Evolutionary conservation across 345 rosid genomes (phyloP), one percentile per base, ranked within the genome.

Genomic region (Pelargonium nanum): DNA sequence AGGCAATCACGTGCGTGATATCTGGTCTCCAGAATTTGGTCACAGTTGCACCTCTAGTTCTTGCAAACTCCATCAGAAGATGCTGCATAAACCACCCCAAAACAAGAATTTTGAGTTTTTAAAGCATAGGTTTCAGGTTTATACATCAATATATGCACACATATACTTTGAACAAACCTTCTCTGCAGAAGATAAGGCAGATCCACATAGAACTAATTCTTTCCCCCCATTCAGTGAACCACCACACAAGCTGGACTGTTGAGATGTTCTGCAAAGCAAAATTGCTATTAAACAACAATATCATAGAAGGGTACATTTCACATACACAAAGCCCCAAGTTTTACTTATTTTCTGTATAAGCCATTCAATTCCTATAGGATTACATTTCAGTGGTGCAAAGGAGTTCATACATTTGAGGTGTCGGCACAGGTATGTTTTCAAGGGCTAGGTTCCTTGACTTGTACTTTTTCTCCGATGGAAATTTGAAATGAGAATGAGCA

Each of bases 1-100:
- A 77, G 57, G 96, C 95, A 74, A 91, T 85, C 53, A 88, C 87
- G 69, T 91, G 98, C 26, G 98, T 86, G 30, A 86, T 91, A 67
- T 70, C 75, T 65, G 98, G 81, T 57, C 52, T 76, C 96, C 96
- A 91, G 74, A 72, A 79, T 68, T 82, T 88, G 53, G 83, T 70
- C 26, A 91, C 86, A 51, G 76, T 68, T 53, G 73, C 95, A 55
- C 81, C 85, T 57, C 78, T 60, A 66, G 57, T 75, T 58, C 34
- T 68, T 19, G 88, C 89, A 72, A 91, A 78, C 65, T 70, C 69
- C 57, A 76, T 79, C 81, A 88, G 65, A 65, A 76, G 71, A 66
- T 54, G 63, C 98, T 91, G 84, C 24, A 30, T 5, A 64, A 70
- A 15, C 26, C 26, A 26, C 48, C 48, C 48, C 24, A 22, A 57